These are phyloP conservation scores for Spergularia bocconei DNA, from an alignment of 148 eudicot species.

Conservation along the genomic window DNA sequence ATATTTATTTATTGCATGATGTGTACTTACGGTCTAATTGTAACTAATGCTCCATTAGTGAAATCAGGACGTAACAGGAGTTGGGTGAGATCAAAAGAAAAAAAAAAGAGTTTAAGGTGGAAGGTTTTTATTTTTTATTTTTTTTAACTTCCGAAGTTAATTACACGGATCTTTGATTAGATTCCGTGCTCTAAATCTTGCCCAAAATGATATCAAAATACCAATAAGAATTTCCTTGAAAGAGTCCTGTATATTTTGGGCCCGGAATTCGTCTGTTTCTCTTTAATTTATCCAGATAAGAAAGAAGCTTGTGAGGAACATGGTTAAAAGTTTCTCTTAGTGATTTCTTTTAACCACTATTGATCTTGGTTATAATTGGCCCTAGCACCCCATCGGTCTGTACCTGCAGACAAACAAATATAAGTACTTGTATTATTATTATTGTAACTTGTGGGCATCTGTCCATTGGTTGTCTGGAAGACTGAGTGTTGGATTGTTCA, in stretches of 20 bases:
- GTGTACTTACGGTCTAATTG: neutral
- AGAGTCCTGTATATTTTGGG: too few relatives aligned
- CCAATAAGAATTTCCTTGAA: neutral
- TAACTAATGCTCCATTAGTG: neutral
- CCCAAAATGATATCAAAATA: neutral
- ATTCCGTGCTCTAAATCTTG: neutral
- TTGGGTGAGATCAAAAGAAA: neutral
- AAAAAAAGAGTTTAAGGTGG: neutral
- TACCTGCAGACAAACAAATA: neutral
- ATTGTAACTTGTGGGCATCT: neutral
- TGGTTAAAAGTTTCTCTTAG: neutral
- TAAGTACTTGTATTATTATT: neutral
- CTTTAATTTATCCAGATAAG: neutral
- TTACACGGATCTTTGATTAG: too few relatives aligned
- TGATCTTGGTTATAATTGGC: neutral
- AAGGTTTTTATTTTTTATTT: too few relatives aligned
- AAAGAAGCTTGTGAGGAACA: neutral
- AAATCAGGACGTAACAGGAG: neutral
- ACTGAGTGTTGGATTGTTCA: neutral
- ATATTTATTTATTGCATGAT: conserved; percentile 3
- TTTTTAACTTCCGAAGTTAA: too few relatives aligned
- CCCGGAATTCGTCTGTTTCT: too few relatives aligned
- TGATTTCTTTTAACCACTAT: too few relatives aligned
- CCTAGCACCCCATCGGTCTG: neutral
- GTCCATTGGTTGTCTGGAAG: neutral